Evolutionary conservation across 2,329 filamentous ascomycete species (phyloP).

Genomic region (Rhinocladiella similis): DNA sequence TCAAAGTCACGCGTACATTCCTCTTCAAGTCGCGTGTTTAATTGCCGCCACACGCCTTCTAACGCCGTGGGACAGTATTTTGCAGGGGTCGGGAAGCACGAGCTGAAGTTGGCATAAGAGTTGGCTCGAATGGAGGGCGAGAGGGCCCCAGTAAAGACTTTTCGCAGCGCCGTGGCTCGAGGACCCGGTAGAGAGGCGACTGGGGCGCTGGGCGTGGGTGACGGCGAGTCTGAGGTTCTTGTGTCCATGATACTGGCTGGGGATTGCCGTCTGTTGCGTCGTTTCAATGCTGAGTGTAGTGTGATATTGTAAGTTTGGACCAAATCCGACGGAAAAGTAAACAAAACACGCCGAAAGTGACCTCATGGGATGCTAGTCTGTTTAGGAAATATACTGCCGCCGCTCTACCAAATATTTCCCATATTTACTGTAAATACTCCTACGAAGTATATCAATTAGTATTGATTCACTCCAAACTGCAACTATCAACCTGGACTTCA

Average conservation of each 20-base stretch:
- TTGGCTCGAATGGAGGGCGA: slow-evolving; percentile 60
- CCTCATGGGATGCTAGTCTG: too few relatives aligned
- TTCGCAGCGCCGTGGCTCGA: slow-evolving; percentile 60
- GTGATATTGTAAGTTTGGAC: too few relatives aligned
- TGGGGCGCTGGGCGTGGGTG: slow-evolving; percentile 54
- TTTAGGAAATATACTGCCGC: too few relatives aligned
- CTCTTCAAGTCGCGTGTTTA: slow-evolving; percentile 59
- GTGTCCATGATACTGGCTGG: slow-evolving; percentile 20
- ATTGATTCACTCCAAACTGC: too few relatives aligned
- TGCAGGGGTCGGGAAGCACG: slow-evolving; percentile 65
- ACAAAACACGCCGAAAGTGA: too few relatives aligned
- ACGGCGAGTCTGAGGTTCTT: slow-evolving; percentile 42
- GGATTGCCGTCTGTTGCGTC: too few relatives aligned
- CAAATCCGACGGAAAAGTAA: too few relatives aligned
- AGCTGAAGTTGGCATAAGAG: slow-evolving; percentile 61
- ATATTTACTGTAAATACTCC: too few relatives aligned
- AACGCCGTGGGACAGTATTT: slow-evolving; percentile 57
- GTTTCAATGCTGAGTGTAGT: too few relatives aligned
- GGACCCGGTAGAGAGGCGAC: slow-evolving; percentile 57
- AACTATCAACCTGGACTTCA: too few relatives aligned
- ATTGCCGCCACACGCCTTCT: slow-evolving; percentile 58
- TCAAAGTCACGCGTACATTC: slow-evolving; percentile 61
- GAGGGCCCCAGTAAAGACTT: slow-evolving; percentile 61
- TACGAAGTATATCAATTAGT: too few relatives aligned
- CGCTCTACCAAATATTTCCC: too few relatives aligned